Percentiles rank a stretch among this genome's conserved stretches.
Conservation (phyloP, 2,329 filamentous ascomycete species). For the Simplicillium sp. region DNA sequence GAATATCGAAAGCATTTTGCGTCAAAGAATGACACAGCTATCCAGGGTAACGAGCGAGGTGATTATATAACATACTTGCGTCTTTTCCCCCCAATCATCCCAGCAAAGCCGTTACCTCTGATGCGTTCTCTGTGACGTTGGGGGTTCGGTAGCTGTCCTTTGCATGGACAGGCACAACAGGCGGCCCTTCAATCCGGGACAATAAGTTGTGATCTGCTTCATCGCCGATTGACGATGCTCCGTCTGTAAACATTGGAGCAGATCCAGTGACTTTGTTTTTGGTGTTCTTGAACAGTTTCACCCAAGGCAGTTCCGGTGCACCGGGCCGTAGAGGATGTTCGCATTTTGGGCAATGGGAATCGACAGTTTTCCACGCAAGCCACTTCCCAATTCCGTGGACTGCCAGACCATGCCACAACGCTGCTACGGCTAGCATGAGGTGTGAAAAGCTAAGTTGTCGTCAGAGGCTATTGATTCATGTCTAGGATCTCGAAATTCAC, state of each 20-base stretch:
- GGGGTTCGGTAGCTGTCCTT: too few species aligned
- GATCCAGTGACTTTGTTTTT: not conserved
- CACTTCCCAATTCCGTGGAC: slow-evolving; percentile 27
- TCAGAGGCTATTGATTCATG: slow-evolving; percentile 3
- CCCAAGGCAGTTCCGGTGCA: slow-evolving; percentile 26
- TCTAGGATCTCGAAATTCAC: slow-evolving; percentile 5
- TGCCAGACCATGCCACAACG: slow-evolving; percentile 29
- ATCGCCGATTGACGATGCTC: not conserved
- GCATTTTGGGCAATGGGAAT: slow-evolving; percentile 30
- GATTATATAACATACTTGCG: too few species aligned
- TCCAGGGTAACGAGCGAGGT: too few species aligned
- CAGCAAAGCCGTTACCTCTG: too few species aligned
- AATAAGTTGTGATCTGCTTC: too few species aligned
- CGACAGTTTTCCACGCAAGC: slow-evolving; percentile 27
- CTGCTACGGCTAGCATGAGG: slow-evolving; percentile 24
- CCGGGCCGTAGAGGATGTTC: slow-evolving; percentile 24
- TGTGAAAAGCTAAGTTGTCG: slow-evolving; percentile 22
- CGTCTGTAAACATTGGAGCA: slow-evolving; percentile 5
- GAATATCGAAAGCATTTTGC: too few species aligned
- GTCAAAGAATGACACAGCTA: too few species aligned
- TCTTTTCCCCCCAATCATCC: too few species aligned
- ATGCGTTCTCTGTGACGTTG: too few species aligned
- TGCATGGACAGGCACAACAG: too few species aligned
- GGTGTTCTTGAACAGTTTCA: slow-evolving; percentile 11
- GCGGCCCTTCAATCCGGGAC: too few species aligned